phyloP scores from a whole-genome alignment of 495 filamentous ascomycete genomes.

The Aspergillus bertholletiae region DNA sequence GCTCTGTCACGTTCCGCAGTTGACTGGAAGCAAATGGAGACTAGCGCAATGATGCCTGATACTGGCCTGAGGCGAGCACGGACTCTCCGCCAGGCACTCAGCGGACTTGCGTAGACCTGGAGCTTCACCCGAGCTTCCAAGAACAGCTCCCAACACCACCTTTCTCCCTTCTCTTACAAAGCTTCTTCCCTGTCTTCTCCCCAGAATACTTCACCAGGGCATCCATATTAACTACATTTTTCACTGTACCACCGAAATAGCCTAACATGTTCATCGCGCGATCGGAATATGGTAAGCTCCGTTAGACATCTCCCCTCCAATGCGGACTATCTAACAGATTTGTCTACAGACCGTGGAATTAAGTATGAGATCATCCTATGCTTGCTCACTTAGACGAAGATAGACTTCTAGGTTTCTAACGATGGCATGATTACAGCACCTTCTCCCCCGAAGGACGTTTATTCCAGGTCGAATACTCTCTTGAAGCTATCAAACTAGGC shows the following conservation, averaged over 20 bases:
- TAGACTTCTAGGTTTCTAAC: conserved; percentile 20
- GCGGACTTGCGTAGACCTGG: conserved; percentile 38
- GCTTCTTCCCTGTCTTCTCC: conserved; percentile 6
- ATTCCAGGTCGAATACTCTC: conserved; percentile 99
- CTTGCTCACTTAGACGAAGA: not conserved
- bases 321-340: conserved; percentile 30
- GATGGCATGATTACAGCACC: conserved; percentile 60
- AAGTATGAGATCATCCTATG: conserved; percentile 61
- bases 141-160: conserved; percentile 16
- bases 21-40: conserved; percentile 1
- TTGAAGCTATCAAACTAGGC: conserved; percentile 99
- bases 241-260: conserved; percentile 11
- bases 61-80: conserved; percentile 22
- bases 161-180: conserved; percentile 6
- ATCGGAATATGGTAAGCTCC: conserved; percentile 92
- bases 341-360: conserved; percentile 85
- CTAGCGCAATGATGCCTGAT: conserved; percentile 21
- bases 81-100: conserved; percentile 32
- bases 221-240: conserved; percentile 3
- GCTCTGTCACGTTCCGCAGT: conserved; percentile 7
- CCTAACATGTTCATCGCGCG: conserved; percentile 97
- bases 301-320: conserved; percentile 16
- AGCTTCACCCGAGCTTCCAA: conserved; percentile 33
- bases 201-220: not conserved
- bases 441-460: conserved; percentile 99